phyloP scores from a whole-genome alignment of 225 moss, liverwort and hornwort genomes.

The Marchantia polymorpha region DNA sequence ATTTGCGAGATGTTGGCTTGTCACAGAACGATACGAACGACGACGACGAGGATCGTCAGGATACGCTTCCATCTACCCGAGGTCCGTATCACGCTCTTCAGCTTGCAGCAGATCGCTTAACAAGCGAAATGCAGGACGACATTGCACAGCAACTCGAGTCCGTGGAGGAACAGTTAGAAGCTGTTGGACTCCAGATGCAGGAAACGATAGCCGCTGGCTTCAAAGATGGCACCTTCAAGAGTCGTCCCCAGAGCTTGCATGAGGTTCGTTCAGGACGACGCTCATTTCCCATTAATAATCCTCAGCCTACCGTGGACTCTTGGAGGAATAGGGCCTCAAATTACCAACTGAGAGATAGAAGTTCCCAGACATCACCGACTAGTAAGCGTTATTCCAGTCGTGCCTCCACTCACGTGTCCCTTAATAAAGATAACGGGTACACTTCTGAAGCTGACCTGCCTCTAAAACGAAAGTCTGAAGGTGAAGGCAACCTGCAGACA shows the following conservation, averaged over 20 bases:
- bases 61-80: background rate
- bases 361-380: constrained; percentile 11
- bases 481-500: background rate
- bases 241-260: background rate
- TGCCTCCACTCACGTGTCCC: background rate
- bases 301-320: no score
- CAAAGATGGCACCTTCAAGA: constrained; percentile 22
- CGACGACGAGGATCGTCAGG: background rate
- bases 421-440: background rate
- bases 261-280: background rate
- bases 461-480: background rate
- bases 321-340: background rate
- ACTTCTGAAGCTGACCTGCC: background rate
- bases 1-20: background rate
- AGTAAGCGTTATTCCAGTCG: background rate
- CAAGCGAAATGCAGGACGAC: constrained; percentile 30
- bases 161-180: constrained; percentile 30
- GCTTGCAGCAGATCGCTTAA: constrained; percentile 7
- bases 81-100: constrained; percentile 19
- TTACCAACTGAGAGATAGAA: background rate
- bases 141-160: constrained; percentile 31
- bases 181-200: constrained; percentile 30
- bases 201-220: constrained; percentile 19
- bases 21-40: background rate
- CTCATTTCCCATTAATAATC: background rate